Evolutionary conservation across 768 basidiomycete genomes (phyloP), one percentile per base, ranked within the genome.

Genomic region (Mycena haematopus): DNA sequence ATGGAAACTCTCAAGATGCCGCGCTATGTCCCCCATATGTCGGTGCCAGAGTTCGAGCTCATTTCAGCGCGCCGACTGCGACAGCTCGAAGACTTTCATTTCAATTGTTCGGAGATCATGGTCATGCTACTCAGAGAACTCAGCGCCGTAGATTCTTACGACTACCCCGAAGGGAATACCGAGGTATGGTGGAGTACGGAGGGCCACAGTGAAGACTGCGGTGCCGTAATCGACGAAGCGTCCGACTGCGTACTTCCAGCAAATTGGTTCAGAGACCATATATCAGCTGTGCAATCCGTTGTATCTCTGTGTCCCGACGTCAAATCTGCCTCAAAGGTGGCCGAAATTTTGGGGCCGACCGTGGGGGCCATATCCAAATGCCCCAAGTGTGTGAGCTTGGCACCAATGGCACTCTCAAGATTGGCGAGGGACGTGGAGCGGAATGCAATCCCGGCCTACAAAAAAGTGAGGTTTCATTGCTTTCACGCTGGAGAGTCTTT

Each of bases 1-100:
- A 33, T 44, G 29, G 52, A 55, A 24, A 64, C 65, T 7, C 58
- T 68, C 19, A 62, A 60, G 19, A 2, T 40, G 25, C 55, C 62
- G 0, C 38, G 11, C 25, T 33, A 49, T 15, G 27, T 38, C 15
- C 45, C 62, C 8, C 0, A 31, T 21, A 6, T 54, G 5, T 35
- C 52, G 21, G 22, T 53, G 2, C 62, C 62, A 2, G 56, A 63
- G 27, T 54, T 58, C 36, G 38, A 29, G 31, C 8, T 54, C 5
- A 63, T 63, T 44, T 31, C 62, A 1, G 60, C 60, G 7, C 36
- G 47, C 31, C 62, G 53, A 1, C 56, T 63, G 10, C 33, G 54
- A 10, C 49, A 24, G 29, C 62, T 58, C 25, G 33, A 47, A 5
- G 51, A 46, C 13, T 63, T 58, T 25, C 52, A 54, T 24, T 15